Base-by-base conservation (phyloP, 1,139 yeast species). In the Candida tropicalis region DNA sequence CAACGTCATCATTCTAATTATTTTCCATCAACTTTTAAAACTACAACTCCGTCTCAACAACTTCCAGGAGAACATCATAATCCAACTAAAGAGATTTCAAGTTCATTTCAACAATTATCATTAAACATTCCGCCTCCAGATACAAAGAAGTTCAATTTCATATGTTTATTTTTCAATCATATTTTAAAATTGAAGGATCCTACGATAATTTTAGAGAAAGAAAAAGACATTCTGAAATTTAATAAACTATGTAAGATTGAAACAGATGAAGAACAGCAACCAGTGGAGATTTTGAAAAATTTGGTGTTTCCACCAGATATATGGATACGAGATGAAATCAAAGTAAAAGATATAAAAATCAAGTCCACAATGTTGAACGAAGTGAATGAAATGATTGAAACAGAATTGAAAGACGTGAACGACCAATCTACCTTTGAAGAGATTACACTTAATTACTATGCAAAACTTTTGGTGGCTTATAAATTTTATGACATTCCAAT, bases 261-360 rank as follows among this genome's bases (percentile, higher is more conserved):
- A 27, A 20, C 13, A 13, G 17, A 23, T 31, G 25, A 15, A 13
- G 23, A 12, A 22, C 6, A 18, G 15, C 33, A 15, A 17, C 33
- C 33, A 9, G 33, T 28, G 12, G 74, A 69, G 39, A 53, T 70
- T 11, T 49, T 73, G 22, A 70, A 73, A 8, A 66, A 63, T 35
- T 58, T 73, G 2, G 55, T 56, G 2, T 55, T 73, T 12, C 76
- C 78, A 1, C 46, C 48, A n/a, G 76, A 72, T 45, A 48, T 70
- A 18, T 73, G 79, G 79, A 53, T 68, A 24, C 55, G 56, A 36
- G 68, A 66, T 23, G 68, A 66, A 24, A 56, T 72, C 2, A 46
- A 52, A 20, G 59, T 73, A 20, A 60, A 62, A 39, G 71, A 71
- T 42, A 48, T 62, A 43, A 65, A 63, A 42, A 57, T 69, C 33